Evolutionary conservation across 2,329 filamentous ascomycete species (phyloP).

Genomic region (Verticillium dahliae): DNA sequence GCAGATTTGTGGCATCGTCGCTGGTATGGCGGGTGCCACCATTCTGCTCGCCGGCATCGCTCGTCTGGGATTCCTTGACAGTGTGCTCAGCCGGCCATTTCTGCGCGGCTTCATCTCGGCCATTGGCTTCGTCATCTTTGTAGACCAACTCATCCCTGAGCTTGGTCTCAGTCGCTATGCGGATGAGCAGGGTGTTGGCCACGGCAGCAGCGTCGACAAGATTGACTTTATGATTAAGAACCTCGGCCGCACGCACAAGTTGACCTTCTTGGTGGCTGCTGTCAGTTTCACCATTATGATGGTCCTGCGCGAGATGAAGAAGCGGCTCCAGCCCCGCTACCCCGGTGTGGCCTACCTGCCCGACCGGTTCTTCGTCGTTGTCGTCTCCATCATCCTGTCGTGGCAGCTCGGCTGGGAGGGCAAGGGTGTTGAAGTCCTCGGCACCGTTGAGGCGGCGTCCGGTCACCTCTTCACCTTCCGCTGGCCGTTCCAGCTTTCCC

Average conservation of each 20-base stretch:
- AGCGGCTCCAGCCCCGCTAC: slow-evolving; percentile 69
- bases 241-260: slow-evolving; percentile 56
- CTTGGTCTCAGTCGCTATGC: slow-evolving; percentile 68
- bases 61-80: slow-evolving; percentile 86
- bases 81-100: slow-evolving; percentile 87
- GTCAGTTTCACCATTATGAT: slow-evolving; percentile 84
- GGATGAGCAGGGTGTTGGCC: slow-evolving; percentile 57
- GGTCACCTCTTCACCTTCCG: slow-evolving; percentile 72
- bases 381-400: slow-evolving; percentile 73
- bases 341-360: slow-evolving; percentile 81
- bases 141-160: slow-evolving; percentile 90
- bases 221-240: slow-evolving; percentile 71
- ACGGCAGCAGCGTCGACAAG: slow-evolving; percentile 84
- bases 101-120: slow-evolving; percentile 93
- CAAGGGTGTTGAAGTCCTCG: slow-evolving; percentile 76
- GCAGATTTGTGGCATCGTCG: slow-evolving; percentile 79
- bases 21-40: slow-evolving; percentile 79
- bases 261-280: slow-evolving; percentile 72
- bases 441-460: slow-evolving; percentile 67
- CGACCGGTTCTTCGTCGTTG: slow-evolving; percentile 84
- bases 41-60: slow-evolving; percentile 83
- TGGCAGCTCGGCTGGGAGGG: slow-evolving; percentile 73
- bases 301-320: slow-evolving; percentile 79
- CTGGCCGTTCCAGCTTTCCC: slow-evolving; percentile 72
- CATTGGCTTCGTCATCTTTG: slow-evolving; percentile 91